Evolutionary conservation across 345 rosid genomes (phyloP).

Genomic region (Gossypium arboreum): DNA sequence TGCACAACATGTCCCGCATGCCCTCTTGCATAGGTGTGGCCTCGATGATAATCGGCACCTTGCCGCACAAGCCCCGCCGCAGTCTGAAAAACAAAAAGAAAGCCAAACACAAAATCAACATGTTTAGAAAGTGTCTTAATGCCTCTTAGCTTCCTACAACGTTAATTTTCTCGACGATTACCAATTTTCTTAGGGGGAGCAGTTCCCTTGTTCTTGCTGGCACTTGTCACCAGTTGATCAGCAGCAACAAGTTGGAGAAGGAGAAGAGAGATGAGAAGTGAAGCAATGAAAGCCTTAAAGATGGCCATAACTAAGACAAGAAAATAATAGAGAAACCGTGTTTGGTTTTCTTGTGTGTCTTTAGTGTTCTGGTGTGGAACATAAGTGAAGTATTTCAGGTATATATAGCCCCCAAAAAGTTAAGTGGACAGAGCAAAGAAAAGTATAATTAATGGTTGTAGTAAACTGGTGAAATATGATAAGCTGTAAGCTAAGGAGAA

Average conservation of each 20-base stretch:
- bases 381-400: not conserved
- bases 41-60: constrained; percentile 64
- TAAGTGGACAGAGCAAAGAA: not conserved
- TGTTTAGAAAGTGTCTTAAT: not conserved
- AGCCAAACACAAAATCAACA: not conserved
- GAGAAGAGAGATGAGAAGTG: constrained; percentile 50
- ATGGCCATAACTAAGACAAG: constrained; percentile 33
- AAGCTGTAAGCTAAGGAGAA: not conserved
- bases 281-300: constrained; percentile 39
- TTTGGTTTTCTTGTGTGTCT: not conserved
- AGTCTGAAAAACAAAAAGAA: constrained; percentile 38
- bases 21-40: constrained; percentile 57
- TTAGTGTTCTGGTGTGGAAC: not conserved
- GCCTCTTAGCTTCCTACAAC: too few relatives aligned
- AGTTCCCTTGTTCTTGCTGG: not conserved
- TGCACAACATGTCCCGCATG: constrained; percentile 77
- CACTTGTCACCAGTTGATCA: constrained; percentile 20
- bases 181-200: not conserved
- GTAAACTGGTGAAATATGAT: too few relatives aligned
- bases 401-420: not conserved
- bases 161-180: not conserved
- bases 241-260: constrained; percentile 43
- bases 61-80: constrained; percentile 50
- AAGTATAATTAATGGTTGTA: not conserved
- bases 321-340: not conserved